These are phyloP conservation scores for Alternaria conjuncta DNA, from an alignment of 2,329 filamentous ascomycete species.

Conservation along the genomic window DNA sequence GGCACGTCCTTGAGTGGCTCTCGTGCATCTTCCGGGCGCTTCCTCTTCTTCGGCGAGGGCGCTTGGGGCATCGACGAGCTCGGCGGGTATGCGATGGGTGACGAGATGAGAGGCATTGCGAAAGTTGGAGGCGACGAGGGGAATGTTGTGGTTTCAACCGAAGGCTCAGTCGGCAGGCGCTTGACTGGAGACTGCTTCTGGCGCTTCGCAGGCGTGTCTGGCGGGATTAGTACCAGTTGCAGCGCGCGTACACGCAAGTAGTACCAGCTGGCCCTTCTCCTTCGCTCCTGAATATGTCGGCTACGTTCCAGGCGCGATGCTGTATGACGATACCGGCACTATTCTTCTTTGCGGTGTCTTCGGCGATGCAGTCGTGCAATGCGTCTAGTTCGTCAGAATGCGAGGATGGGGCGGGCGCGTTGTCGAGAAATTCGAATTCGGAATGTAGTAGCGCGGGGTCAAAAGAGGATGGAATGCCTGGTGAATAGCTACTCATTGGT, in stretches of 20 bases:
- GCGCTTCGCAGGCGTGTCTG: slow-evolving; percentile 44
- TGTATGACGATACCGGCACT: slow-evolving; percentile 58
- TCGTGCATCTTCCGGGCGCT: slow-evolving; percentile 35
- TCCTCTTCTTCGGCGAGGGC: slow-evolving; percentile 49
- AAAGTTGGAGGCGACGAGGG: slow-evolving; percentile 57
- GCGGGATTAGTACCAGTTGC: slow-evolving; percentile 24
- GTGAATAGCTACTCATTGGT: slow-evolving; percentile 39
- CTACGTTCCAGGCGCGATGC: slow-evolving; percentile 56
- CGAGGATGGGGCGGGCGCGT: slow-evolving; percentile 31
- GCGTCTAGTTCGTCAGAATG: slow-evolving; percentile 58
- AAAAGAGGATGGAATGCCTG: slow-evolving; percentile 55
- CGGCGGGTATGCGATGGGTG: slow-evolving; percentile 63
- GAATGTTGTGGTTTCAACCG: slow-evolving; percentile 15
- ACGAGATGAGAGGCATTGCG: slow-evolving; percentile 68
- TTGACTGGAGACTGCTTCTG: slow-evolving; percentile 14
- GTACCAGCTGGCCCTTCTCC: slow-evolving; percentile 49
- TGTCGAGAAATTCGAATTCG: slow-evolving; percentile 42
- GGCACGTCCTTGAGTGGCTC: slow-evolving; percentile 44
- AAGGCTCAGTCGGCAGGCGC: slow-evolving; percentile 17
- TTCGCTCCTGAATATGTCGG: slow-evolving; percentile 59
- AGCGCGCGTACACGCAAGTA: slow-evolving; percentile 5
- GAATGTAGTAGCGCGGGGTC: slow-evolving; percentile 60
- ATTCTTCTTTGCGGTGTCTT: slow-evolving; percentile 52
- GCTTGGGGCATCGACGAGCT: slow-evolving; percentile 54
- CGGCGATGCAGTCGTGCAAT: slow-evolving; percentile 50